Evolutionary conservation across 352 stramenopile genomes (phyloP), one percentile per base, ranked within the genome.

Genomic region (Phytophthora melonis): DNA sequence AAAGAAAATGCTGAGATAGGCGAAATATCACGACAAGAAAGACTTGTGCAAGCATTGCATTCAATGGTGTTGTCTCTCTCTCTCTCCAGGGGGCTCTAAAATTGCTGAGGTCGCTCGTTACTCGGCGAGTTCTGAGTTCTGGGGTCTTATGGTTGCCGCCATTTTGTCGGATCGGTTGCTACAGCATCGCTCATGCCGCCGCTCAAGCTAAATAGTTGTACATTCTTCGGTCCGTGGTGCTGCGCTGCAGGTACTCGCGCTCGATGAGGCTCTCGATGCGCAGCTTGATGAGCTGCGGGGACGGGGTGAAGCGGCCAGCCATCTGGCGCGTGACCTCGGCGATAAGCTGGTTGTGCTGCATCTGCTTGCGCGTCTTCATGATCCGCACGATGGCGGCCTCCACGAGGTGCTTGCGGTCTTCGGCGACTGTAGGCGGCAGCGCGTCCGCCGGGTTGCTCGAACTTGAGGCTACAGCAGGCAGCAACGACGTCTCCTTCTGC

Each of bases 231-330:
- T 99, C 97, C 53, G 91, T 78, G 25, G 94, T 76, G 68, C 94
- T 95, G 50, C 98, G 93, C 76, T 99, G 95, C 49, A 99, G 83
- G 82, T 99, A 99, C 80, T 99, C 98, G 59, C 98, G 90, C 75
- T 99, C 98, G 70, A 99, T 99, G 18, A 99, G 89, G 70, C 93
- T 98, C 81, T 99, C 98, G 65, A 99, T 99, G 47, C 98, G 89
- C 65, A 99, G 97, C 89, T 99, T 99, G 82, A 99, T 97, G 63
- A 99, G 94, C 64, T 98, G 90, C 4, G 96, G 96, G 21, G 93
- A 86, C 16, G 97, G 97, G 5, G 95, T 89, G 79, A 99, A 99
- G 55, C 97, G 92, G 23, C 95, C 79, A 14, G 80, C 81, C 80
- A 97, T 93, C 65, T 97, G 90, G 6, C 85, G 82, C 18, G 91